phyloP scores from a whole-genome alignment of 768 basidiomycete genomes.

The Lactarius sp. region DNA sequence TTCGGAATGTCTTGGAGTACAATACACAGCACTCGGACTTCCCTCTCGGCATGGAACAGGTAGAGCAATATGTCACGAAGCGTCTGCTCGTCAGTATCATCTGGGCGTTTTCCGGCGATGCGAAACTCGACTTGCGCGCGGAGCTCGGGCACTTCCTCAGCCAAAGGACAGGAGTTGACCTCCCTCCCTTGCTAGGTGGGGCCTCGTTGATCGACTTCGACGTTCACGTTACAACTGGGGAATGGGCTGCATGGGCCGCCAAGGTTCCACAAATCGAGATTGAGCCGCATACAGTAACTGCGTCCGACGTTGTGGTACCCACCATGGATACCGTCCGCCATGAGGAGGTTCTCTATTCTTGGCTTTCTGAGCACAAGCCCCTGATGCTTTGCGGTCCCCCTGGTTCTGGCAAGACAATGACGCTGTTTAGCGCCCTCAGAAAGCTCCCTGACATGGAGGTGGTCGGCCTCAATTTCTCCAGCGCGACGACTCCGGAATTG shows the following conservation, averaged over 20 bases:
- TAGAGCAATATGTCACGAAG: slow-evolving; percentile 89
- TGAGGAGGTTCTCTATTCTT: slow-evolving; percentile 97
- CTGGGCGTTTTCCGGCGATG: slow-evolving; percentile 98
- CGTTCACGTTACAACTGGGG: slow-evolving; percentile 77
- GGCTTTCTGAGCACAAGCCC: slow-evolving; percentile 98
- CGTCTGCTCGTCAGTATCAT: slow-evolving; percentile 87
- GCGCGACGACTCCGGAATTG: slow-evolving; percentile 95
- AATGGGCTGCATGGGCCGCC: slow-evolving; percentile 90
- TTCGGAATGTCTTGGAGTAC: slow-evolving; percentile 90
- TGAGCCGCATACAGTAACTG: slow-evolving; percentile 92
- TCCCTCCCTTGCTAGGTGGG: slow-evolving; percentile 70
- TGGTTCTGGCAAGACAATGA: slow-evolving; percentile 99
- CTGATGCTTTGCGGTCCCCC: slow-evolving; percentile 98
- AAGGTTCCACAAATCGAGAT: slow-evolving; percentile 94
- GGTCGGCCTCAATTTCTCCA: slow-evolving; percentile 98
- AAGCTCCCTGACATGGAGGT: slow-evolving; percentile 99
- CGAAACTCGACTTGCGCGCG: slow-evolving; percentile 84
- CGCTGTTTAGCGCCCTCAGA: slow-evolving; percentile 92
- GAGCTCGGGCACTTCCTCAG: slow-evolving; percentile 86
- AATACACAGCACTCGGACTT: slow-evolving; percentile 94
- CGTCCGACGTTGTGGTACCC: slow-evolving; percentile 94
- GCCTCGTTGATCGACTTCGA: slow-evolving; percentile 93
- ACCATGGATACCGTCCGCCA: slow-evolving; percentile 98
- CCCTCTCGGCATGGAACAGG: slow-evolving; percentile 74
- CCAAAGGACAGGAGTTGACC: slow-evolving; percentile 81